Base-by-base conservation (phyloP, 306 rosid genomes). In the Dalbergia cochinchinensis region DNA sequence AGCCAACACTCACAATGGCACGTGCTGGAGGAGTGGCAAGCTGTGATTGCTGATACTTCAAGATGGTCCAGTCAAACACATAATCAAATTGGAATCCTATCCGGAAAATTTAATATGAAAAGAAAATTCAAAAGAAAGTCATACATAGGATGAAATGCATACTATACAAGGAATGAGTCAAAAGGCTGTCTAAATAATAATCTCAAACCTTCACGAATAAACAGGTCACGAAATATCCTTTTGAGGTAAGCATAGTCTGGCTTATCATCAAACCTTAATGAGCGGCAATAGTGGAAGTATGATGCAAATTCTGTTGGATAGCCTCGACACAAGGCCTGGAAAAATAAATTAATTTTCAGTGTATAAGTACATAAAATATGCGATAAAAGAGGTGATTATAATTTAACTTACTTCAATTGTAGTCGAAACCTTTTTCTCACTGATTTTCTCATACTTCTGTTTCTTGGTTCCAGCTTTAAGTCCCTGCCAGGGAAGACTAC, bases 401-500 rank as follows among this genome's bases (percentile, higher is more conserved):
- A 58, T 57, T 57, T 42, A 55, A 69, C 87, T 37, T 76, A 90
- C 99, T 92, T 95, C 99, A 83, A 95, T 91, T 2, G 99, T 88
- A 58, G 99, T 95, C 22, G 96, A 87, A 83, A 91, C 97, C 84
- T 92, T 95, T 64, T 95, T 95, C 71, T 92, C 99, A 89, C 98
- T 92, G 72, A 95, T 95, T 80, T 77, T 95, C 77, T 92, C 99
- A 11, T 92, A 95, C 82, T 95, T 95, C 67, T 92, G 98, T 77
- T 95, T 95, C 93, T 95, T 92, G 6, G 92, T 95, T 76, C 98
- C 99, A 11, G 98, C 99, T 90, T 91, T 95, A 76, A 95, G 88
- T 71, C 99, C 99, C 86, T 95, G 99, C 99, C 99, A 95, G 47
- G 99, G 98, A 89, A 95, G 99, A 78, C 98, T 95, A 71, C n/a